A percentile compares a stretch with the other conserved stretches of the same genome.
phyloP scores from a whole-genome alignment of 2,329 filamentous ascomycete species.

The Fusarium liriodendri region DNA sequence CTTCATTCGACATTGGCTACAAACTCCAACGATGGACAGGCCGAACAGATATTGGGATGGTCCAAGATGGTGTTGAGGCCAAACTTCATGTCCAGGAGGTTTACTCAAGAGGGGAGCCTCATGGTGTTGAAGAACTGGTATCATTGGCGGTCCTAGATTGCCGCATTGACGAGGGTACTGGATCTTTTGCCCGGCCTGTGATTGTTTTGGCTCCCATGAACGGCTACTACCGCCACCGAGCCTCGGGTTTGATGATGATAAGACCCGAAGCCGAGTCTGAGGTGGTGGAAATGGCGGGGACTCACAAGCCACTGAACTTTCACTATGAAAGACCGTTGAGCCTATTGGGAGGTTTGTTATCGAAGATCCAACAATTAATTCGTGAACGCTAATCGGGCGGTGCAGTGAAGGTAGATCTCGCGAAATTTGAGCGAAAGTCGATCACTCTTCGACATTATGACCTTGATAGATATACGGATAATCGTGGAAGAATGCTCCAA shows the following conservation, averaged over 20 bases:
- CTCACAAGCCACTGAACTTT: background rate
- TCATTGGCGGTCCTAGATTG: background rate
- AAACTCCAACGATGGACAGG: background rate
- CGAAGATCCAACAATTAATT: accelerated
- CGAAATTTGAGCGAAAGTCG: background rate
- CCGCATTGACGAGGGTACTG: background rate
- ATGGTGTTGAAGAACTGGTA: background rate
- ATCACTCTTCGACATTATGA: background rate
- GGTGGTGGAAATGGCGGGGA: background rate
- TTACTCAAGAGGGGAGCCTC: background rate
- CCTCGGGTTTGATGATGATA: background rate
- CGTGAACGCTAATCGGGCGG: background rate
- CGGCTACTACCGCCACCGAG: background rate
- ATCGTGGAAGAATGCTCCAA: background rate
- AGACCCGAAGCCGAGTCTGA: background rate
- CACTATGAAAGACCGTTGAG: background rate
- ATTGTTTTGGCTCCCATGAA: background rate
- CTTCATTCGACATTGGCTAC: background rate
- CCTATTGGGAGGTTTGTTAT: background rate
- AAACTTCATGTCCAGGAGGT: background rate
- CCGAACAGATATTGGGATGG: background rate
- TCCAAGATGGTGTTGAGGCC: background rate
- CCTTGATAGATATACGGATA: background rate
- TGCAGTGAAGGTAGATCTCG: background rate
- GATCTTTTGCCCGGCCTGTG: background rate